Conservation (phyloP, 352 stramenopile genomes). For the Globisporangium cylindrosporum region DNA sequence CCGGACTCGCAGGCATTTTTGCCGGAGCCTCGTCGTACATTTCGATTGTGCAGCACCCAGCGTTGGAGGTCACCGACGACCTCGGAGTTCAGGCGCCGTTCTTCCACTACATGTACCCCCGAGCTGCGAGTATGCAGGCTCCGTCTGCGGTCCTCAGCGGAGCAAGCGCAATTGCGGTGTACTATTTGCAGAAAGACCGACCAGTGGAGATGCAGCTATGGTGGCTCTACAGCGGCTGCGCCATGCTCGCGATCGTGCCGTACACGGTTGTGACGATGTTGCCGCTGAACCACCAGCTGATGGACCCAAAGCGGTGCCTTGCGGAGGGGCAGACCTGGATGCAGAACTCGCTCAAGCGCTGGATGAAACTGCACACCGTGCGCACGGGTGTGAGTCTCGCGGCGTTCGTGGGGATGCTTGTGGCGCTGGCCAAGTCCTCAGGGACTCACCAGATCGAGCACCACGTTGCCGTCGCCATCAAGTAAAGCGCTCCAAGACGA, state of each 20-base stretch:
- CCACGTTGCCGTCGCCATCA: neutral
- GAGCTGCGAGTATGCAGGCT: constrained; percentile 21
- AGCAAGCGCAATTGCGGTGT: constrained; percentile 18
- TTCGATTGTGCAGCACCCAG: constrained; percentile 32
- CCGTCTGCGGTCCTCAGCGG: constrained; percentile 22
- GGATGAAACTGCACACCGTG: constrained; percentile 55
- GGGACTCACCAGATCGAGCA: neutral
- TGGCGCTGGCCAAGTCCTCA: constrained; percentile 36
- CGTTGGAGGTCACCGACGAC: constrained; percentile 14
- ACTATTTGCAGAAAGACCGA: constrained; percentile 14
- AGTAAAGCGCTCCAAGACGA: neutral
- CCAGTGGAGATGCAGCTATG: constrained; percentile 1
- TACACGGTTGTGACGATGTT: constrained; percentile 74
- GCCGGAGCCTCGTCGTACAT: constrained; percentile 33
- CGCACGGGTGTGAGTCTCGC: constrained; percentile 47
- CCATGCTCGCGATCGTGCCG: constrained; percentile 57
- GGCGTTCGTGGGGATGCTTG: constrained; percentile 60
- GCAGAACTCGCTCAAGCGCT: constrained; percentile 46
- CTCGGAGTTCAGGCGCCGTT: constrained; percentile 20
- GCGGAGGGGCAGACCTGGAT: constrained; percentile 44
- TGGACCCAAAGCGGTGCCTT: constrained; percentile 43
- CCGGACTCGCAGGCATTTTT: constrained; percentile 25
- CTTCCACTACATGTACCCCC: constrained; percentile 29
- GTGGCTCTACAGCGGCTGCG: constrained; percentile 30
- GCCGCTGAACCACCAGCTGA: constrained; percentile 54